A percentile compares a stretch with the other conserved stretches of the same genome.
Evolutionary conservation across 2,329 filamentous ascomycete species (phyloP).

Genomic region (Fusarium sp.): DNA sequence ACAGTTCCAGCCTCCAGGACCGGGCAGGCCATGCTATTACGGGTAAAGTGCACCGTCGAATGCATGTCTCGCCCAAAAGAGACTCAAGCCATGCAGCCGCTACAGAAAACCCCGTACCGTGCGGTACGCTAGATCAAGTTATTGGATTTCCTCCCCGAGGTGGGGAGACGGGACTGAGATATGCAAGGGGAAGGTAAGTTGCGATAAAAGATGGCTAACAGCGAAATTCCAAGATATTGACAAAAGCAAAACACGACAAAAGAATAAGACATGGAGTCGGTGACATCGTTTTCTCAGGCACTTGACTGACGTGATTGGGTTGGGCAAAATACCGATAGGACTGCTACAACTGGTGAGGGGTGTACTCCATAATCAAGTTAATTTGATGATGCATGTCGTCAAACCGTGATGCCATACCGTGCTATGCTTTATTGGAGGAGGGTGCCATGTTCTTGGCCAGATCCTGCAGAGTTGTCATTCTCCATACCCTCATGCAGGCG

Average conservation of each 20-base stretch:
- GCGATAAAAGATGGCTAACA: conserved; percentile 11
- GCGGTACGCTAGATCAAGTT: conserved; percentile 1
- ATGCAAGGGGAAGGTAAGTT: conserved; percentile 27
- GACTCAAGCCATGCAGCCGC: conserved; percentile 16
- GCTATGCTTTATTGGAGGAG: neutral
- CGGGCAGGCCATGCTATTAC: neutral
- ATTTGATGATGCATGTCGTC: neutral
- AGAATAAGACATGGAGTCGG: conserved; percentile 7
- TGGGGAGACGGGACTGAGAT: conserved; percentile 23
- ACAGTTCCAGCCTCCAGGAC: neutral
- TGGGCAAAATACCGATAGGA: neutral
- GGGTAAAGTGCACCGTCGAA: conserved; percentile 15
- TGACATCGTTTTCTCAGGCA: conserved; percentile 29
- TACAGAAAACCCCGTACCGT: conserved; percentile 11
- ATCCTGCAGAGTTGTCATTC: conserved; percentile 14
- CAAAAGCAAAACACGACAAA: conserved; percentile 22
- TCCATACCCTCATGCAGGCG: conserved; percentile 6
- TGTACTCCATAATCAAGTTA: conserved; percentile 7
- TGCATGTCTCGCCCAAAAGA: conserved; percentile 39
- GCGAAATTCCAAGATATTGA: conserved; percentile 3
- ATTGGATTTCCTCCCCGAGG: conserved; percentile 16
- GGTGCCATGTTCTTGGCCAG: neutral
- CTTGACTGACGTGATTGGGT: conserved; percentile 31
- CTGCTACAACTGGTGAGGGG: neutral
- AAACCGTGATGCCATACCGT: neutral